A percentile compares a stretch with the other conserved stretches of the same genome.
Conservation (phyloP, 768 basidiomycete species). For the Lactarius sp. region DNA sequence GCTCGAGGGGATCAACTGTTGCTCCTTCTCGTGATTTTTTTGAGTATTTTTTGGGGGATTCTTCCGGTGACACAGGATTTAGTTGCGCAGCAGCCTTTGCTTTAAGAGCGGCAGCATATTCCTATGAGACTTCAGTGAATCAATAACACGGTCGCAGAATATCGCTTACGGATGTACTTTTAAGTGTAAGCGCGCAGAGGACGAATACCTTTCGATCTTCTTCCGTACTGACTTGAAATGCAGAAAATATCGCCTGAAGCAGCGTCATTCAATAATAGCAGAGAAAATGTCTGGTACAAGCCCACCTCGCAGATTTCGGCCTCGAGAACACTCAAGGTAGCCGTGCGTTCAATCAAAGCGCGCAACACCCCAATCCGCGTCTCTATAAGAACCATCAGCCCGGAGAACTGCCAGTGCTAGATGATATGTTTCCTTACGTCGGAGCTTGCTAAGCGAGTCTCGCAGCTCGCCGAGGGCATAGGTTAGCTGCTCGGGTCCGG, state of each 20-base stretch:
- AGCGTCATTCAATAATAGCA: conserved; percentile 4
- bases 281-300: not conserved
- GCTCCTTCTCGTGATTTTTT: conserved; percentile 5
- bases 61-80: conserved; percentile 7
- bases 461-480: conserved; percentile 57
- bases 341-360: conserved; percentile 66
- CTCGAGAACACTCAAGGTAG: conserved; percentile 24
- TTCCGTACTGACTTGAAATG: conserved; percentile 17
- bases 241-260: conserved; percentile 27
- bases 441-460: conserved; percentile 53
- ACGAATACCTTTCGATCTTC: conserved; percentile 22
- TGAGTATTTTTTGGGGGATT: conserved; percentile 27
- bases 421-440: conserved; percentile 49
- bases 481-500: conserved; percentile 50
- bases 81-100: not conserved
- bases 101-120: conserved; percentile 25
- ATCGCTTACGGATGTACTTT: conserved; percentile 12
- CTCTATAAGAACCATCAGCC: conserved; percentile 43
- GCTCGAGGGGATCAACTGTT: conserved; percentile 43
- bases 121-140: conserved; percentile 20
- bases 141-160: not conserved
- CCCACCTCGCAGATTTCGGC: conserved; percentile 23
- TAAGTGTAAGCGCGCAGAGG: conserved; percentile 18
- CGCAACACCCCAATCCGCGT: conserved; percentile 74
- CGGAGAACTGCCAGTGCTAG: conserved; percentile 4